Evolutionary conservation across 257 asterid species (phyloP), one percentile per base, ranked within the genome.

Genomic region (Lithospermum erythrorhizon): DNA sequence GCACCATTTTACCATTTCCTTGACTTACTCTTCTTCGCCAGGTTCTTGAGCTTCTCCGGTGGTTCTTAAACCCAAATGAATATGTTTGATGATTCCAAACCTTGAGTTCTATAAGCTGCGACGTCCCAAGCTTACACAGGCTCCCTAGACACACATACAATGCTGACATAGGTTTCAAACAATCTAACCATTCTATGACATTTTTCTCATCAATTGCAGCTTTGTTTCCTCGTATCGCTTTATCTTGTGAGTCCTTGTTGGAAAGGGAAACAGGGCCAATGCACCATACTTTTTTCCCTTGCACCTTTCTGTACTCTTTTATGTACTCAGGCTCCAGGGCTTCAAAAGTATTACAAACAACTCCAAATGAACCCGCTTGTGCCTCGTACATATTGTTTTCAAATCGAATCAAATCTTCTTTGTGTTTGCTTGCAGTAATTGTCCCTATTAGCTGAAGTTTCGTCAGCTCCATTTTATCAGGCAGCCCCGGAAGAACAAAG

Each of bases 181-280:
- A 65, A 17, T 75, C 79, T 0, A 84, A 84, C 88, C 88, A 84
- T 23, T 73, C 66, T 63, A 64, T 24, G 45, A 85, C 80, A 51
- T 67, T 23, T 18, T 35, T 52, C 24, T 61, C 59, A n/a, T 72
- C 75, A 0, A 62, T 52, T 3, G 79, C 68, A 0, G 72, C 6
- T 56, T 27, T 58, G 20, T 73, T 79, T 18, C 88, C 88, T 45
- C 88, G 73, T 23, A 70, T 51, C 8, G 62, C 74, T 53, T 60
- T 79, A 15, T 77, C 87, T 21, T 59, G 2, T 14, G 53, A 18
- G 3, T 68, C 69, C 2, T 59, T 66, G 59, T 65, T 82, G 64
- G 55, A 74, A 5, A 72, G 70, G 0, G 89, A 79, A 14, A 85
- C 61, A 1, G 96, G 96, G n/a, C 96, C 93, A 13, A 87, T 62